Percentiles rank a stretch among this genome's conserved stretches.
These are phyloP conservation scores for Monosporascus sp. DNA, from an alignment of 2,329 filamentous ascomycete genomes.

Conservation along the genomic window DNA sequence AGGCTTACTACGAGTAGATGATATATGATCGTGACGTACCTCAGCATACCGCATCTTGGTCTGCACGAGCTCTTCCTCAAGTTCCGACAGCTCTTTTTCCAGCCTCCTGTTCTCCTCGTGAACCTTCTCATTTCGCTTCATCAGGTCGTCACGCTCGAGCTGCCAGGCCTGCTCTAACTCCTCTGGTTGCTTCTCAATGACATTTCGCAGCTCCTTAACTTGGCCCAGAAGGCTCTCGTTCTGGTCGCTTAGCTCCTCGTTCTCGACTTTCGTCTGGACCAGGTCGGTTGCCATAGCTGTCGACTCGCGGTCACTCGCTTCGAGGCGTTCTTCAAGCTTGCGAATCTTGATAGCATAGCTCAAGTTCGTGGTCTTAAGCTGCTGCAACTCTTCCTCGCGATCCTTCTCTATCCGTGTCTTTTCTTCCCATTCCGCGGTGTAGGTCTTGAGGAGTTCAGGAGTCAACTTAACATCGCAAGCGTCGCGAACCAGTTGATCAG, in stretches of 20 bases:
- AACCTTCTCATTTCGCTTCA: conserved; percentile 87
- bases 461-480: conserved; percentile 85
- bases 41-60: conserved; percentile 95
- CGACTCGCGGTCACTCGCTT: conserved; percentile 86
- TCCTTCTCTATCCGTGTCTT: conserved; percentile 78
- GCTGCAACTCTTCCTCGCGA: conserved; percentile 74
- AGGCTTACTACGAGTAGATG: background rate
- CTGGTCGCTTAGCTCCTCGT: conserved; percentile 80
- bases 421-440: conserved; percentile 88
- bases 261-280: conserved; percentile 88
- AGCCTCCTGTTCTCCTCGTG: conserved; percentile 87
- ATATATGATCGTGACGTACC: conserved; percentile 51
- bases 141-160: conserved; percentile 82
- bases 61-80: conserved; percentile 86
- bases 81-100: conserved; percentile 84
- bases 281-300: conserved; percentile 86
- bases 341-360: conserved; percentile 73
- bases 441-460: conserved; percentile 72
- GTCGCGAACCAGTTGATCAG: conserved; percentile 88
- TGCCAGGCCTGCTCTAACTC: conserved; percentile 81
- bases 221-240: conserved; percentile 85
- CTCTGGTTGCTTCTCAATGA: conserved; percentile 84
- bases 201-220: conserved; percentile 75
- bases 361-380: conserved; percentile 61
- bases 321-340: conserved; percentile 77